Conservation (phyloP, 139 green algal species). For the Tetratostichococcus sp. region DNA sequence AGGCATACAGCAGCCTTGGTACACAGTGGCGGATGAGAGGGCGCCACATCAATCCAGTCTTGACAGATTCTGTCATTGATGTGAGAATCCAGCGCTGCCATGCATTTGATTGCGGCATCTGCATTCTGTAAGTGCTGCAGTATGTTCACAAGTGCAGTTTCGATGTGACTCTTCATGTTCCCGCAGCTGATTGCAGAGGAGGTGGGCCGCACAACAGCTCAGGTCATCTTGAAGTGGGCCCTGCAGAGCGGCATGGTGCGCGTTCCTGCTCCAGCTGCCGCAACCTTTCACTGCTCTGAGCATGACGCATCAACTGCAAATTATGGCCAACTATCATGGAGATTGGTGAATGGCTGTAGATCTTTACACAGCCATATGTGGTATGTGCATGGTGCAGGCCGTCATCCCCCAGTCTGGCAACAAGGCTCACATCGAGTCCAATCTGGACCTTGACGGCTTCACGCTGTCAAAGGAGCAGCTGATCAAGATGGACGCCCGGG, state of each 20-base stretch:
- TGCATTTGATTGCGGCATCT: too few relatives aligned
- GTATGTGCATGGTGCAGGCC: background rate
- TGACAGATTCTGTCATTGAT: conserved; percentile 27
- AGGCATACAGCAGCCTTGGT: conserved; percentile 65
- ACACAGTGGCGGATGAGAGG: conserved; percentile 57
- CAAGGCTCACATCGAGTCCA: conserved; percentile 34
- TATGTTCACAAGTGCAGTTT: too few relatives aligned
- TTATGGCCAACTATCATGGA: too few relatives aligned
- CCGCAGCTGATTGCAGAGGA: conserved; percentile 15
- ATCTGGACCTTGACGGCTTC: conserved; percentile 45
- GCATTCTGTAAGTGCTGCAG: too few relatives aligned
- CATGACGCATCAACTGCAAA: too few relatives aligned
- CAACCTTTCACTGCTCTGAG: too few relatives aligned
- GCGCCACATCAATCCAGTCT: conserved; percentile 49
- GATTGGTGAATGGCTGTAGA: too few relatives aligned
- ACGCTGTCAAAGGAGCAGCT: conserved; percentile 46
- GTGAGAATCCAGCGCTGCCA: too few relatives aligned
- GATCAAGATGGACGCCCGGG: conserved; percentile 41
- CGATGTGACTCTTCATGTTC: too few relatives aligned
- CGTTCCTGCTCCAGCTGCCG: too few relatives aligned
- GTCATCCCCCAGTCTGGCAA: conserved; percentile 39
- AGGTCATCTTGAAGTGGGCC: conserved; percentile 67
- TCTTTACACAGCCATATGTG: too few relatives aligned
- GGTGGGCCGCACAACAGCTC: conserved; percentile 22
- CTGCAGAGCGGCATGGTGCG: conserved; percentile 47